phyloP scores from a whole-genome alignment of 106 monocot species.

The Chionographis japonica region DNA sequence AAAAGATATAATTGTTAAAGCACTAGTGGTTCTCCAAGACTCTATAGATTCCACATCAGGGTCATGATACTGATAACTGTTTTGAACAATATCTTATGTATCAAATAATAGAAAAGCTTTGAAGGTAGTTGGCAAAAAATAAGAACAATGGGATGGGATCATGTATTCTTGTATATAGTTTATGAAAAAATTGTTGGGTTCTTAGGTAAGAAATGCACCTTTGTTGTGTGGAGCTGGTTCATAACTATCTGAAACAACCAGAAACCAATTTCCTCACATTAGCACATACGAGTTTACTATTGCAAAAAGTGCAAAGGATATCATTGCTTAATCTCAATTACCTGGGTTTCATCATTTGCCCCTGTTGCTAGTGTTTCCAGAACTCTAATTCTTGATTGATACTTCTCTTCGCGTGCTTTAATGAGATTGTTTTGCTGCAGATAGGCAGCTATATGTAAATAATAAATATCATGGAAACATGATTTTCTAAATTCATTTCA shows the following conservation, averaged over 20 bases:
- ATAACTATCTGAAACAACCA: conserved; percentile 28
- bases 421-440: conserved; percentile 62
- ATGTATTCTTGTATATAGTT: background rate
- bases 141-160: too few species aligned
- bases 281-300: background rate
- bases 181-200: background rate
- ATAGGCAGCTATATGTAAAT: background rate
- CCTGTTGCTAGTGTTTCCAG: conserved; percentile 65
- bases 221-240: conserved; percentile 26
- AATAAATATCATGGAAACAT: background rate
- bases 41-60: too few species aligned
- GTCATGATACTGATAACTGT: too few species aligned
- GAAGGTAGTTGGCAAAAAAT: too few species aligned
- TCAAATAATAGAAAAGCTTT: too few species aligned
- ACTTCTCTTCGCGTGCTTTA: conserved; percentile 73
- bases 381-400: conserved; percentile 70
- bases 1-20: too few species aligned
- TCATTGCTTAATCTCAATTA: conserved; percentile 1
- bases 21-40: too few species aligned
- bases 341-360: conserved; percentile 46
- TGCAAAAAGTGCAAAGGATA: background rate
- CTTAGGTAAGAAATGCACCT: conserved; percentile 23
- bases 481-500: too few species aligned
- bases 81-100: too few species aligned
- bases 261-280: conserved; percentile 4